These are phyloP conservation scores for Hymenoscyphus albidus DNA, from an alignment of 2,329 filamentous ascomycete genomes.

Conservation along the genomic window DNA sequence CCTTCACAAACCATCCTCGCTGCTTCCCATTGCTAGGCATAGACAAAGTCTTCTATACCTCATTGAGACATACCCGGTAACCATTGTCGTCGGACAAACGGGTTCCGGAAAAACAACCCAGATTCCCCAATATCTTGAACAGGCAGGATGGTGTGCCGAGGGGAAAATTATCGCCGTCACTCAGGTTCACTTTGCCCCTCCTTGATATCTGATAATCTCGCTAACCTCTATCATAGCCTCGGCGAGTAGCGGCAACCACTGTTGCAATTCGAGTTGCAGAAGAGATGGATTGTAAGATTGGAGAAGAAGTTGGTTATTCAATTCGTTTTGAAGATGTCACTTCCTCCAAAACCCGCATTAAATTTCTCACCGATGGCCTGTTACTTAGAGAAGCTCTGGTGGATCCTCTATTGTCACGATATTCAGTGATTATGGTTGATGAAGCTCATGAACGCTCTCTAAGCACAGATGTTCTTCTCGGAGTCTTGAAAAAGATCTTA, in stretches of 20 bases:
- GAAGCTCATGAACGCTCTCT: slow-evolving; percentile 93
- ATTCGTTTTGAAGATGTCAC: slow-evolving; percentile 92
- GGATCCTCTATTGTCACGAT: slow-evolving; percentile 83
- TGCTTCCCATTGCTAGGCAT: slow-evolving; percentile 85
- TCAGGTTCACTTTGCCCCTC: slow-evolving; percentile 58
- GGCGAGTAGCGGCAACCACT: slow-evolving; percentile 85
- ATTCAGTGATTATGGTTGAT: slow-evolving; percentile 96
- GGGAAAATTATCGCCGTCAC: slow-evolving; percentile 84
- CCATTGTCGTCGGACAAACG: slow-evolving; percentile 88
- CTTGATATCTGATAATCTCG: slow-evolving; percentile 1
- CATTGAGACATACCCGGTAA: slow-evolving; percentile 78
- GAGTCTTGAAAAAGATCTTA: slow-evolving; percentile 84
- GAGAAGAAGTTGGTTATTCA: slow-evolving; percentile 89
- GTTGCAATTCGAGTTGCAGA: slow-evolving; percentile 86
- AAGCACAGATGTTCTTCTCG: slow-evolving; percentile 86
- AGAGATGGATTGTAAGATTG: slow-evolving; percentile 79
- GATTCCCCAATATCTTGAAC: slow-evolving; percentile 84
- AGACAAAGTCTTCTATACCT: slow-evolving; percentile 77
- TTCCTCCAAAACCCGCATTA: slow-evolving; percentile 79
- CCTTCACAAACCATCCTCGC: slow-evolving; percentile 76
- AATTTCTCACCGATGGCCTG: slow-evolving; percentile 92
- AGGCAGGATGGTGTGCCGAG: slow-evolving; percentile 82
- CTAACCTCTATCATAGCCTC: slow-evolving; percentile 55
- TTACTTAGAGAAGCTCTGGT: slow-evolving; percentile 88
- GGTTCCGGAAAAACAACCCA: slow-evolving; percentile 96